phyloP scores from a whole-genome alignment of 1,284 basidiomycete genomes.

The Sanghuangporus sanghuang region DNA sequence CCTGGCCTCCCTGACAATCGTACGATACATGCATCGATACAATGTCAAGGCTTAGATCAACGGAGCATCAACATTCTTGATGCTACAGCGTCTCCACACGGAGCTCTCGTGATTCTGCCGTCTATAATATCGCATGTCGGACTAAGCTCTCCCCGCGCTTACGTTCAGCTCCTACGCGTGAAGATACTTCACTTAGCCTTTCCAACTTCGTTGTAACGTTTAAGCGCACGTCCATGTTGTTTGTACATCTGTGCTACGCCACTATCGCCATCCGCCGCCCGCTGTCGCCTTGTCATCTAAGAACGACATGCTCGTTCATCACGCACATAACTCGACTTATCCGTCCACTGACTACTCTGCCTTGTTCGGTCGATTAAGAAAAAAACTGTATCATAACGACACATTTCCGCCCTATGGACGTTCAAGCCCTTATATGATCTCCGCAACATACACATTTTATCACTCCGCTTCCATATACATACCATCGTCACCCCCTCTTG shows the following conservation, averaged over 20 bases:
- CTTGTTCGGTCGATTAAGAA: too few relatives aligned
- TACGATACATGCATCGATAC: conserved; percentile 43
- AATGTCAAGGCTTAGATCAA: not conserved
- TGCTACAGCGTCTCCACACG: not conserved
- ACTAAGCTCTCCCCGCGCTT: not conserved
- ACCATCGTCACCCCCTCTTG: not conserved
- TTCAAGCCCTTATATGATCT: not conserved
- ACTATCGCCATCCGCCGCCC: not conserved
- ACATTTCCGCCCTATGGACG: not conserved
- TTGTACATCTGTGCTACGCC: not conserved
- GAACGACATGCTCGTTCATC: not conserved
- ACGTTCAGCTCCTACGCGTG: not conserved
- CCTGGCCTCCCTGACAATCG: conserved; percentile 55
- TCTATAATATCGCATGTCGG: not conserved
- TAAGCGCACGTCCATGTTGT: not conserved
- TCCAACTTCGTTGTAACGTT: not conserved
- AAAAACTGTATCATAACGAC: not conserved
- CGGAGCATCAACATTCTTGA: not conserved
- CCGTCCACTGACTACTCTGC: not conserved
- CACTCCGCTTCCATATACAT: not conserved
- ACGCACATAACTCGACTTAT: not conserved
- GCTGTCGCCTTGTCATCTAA: not conserved
- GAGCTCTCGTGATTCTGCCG: not conserved
- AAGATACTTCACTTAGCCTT: not conserved
- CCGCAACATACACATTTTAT: not conserved